Evolutionary conservation across 139 green algal species (phyloP), one percentile per base, ranked within the genome.

Genomic region (Microglena sp.): DNA sequence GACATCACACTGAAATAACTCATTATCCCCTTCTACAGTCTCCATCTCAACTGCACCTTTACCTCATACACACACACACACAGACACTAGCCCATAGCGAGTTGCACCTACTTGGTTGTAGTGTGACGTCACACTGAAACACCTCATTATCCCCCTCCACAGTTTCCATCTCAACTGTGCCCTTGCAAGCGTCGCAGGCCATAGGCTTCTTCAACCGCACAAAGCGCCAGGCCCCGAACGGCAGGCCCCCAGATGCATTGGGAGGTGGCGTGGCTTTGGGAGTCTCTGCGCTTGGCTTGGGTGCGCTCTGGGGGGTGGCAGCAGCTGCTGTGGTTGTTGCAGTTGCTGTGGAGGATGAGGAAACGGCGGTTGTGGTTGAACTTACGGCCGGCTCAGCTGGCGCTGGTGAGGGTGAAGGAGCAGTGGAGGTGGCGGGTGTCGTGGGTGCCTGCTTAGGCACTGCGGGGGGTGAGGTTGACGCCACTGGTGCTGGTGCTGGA

Each of bases 111-210:
- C 56, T 43, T n/a, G 72, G 67, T 35, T 64, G 56, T 36, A 79
- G 57, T 50, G 45, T 31, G 36, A 68, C 45, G 55, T 79, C 72
- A 35, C 72, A 79, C 45, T 72, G 33, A 24, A 79, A 79, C 45
- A 79, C 68, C 27, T 69, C 54, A 4, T 27, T 27, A 26, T 56
- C 61, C 35, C 72, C 72, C 36, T 78, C 72, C 6, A 68, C 29
- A 21, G 67, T 78, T 62, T 74, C 67, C 45, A 74, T 66, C 32
- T 30, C 66, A 26, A 46, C 36, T 15, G 72, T 78, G 56, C 72
- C 72, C 4, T 62, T 54, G 8, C 26, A 27, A 1, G 71, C 71
- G 45, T 58, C 59, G 58, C 55, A 70, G 2, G 50, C 2, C 50
- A 31, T 45, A 3, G 64, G 2, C 33, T 70, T 62, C 50, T 60